These are phyloP conservation scores for Ganoderma leucocontextum DNA, from an alignment of 1,284 basidiomycete genomes.

Conservation along the genomic window DNA sequence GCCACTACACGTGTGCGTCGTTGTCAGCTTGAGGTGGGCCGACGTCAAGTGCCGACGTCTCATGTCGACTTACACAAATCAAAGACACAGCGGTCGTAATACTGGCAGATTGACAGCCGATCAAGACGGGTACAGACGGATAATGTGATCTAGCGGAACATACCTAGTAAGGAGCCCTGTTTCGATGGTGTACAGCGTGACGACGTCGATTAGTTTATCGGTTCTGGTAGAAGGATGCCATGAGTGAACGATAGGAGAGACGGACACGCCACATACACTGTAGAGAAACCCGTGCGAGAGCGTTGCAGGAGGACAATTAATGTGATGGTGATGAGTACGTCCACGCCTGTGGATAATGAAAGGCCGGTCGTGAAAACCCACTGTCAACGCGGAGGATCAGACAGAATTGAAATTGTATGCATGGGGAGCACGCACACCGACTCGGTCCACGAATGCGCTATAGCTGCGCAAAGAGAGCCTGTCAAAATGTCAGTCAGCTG, in stretches of 20 bases:
- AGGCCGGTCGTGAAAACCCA: constrained; percentile 67
- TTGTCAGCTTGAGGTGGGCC: background rate
- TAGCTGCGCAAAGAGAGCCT: constrained; percentile 48
- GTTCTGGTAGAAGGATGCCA: constrained; percentile 42
- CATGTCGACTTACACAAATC: constrained; percentile 52
- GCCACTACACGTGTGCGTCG: constrained; percentile 50
- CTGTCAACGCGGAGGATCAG: constrained; percentile 39
- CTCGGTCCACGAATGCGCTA: constrained; percentile 32
- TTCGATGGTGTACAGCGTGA: constrained; percentile 62
- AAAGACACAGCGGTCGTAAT: constrained; percentile 55
- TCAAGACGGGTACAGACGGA: constrained; percentile 13
- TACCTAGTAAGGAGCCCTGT: constrained; percentile 61
- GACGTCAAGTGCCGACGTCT: constrained; percentile 12
- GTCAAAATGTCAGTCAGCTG: background rate
- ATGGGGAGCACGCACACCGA: constrained; percentile 26
- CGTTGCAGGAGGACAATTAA: constrained; percentile 55
- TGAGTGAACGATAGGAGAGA: background rate
- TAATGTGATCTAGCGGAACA: constrained; percentile 4
- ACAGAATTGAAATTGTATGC: background rate
- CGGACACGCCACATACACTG: constrained; percentile 38
- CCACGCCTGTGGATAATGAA: constrained; percentile 57
- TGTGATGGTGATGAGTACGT: constrained; percentile 57
- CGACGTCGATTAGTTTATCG: constrained; percentile 54
- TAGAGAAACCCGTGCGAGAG: constrained; percentile 53
- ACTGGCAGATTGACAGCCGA: constrained; percentile 38